phyloP scores from a whole-genome alignment of 306 rosid genomes.

The Canavalia ensiformis region DNA sequence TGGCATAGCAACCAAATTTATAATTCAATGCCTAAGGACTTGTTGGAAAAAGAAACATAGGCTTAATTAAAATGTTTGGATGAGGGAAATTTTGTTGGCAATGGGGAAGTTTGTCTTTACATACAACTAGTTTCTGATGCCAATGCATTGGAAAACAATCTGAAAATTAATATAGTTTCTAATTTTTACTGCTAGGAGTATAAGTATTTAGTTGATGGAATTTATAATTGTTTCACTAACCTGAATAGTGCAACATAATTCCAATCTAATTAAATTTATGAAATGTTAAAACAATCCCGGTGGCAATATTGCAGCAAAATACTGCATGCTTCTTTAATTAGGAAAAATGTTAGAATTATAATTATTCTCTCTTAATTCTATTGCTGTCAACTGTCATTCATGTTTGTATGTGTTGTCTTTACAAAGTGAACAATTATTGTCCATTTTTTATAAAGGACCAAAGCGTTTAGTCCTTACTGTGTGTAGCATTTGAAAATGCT shows the following conservation, averaged over 20 bases:
- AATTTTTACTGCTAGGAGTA: no score
- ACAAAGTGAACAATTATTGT: background rate
- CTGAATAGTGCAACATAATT: background rate
- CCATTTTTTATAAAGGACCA: background rate
- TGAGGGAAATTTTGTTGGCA: no score
- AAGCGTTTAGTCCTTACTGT: background rate
- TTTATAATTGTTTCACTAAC: background rate
- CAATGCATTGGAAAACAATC: no score
- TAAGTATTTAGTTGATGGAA: background rate
- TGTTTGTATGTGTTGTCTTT: background rate
- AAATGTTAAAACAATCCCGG: background rate
- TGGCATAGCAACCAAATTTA: no score
- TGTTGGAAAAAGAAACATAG: no score
- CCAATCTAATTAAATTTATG: background rate
- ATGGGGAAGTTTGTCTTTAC: no score
- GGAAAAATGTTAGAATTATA: background rate
- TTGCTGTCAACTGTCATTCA: background rate
- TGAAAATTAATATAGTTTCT: no score
- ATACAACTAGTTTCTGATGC: no score
- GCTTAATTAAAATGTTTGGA: no score
- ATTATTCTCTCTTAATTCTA: background rate
- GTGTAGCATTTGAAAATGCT: constrained; percentile 3
- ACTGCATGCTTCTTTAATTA: background rate
- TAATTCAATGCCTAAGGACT: no score
- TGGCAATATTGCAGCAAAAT: background rate